Conservation (phyloP, 306 rosid genomes). For the Urtica urens region DNA sequence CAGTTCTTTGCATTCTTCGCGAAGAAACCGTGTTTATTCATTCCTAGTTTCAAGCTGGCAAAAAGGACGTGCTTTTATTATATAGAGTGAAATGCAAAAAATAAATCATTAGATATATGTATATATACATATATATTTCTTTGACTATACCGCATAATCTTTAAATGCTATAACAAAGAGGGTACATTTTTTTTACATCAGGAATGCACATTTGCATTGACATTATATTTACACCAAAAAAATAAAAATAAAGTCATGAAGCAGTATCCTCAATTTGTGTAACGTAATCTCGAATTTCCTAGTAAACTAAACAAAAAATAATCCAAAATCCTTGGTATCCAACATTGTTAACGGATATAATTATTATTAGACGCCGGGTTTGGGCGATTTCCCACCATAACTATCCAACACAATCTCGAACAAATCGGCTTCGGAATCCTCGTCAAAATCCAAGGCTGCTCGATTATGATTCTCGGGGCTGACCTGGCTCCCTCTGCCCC, state of each 20-base stretch:
- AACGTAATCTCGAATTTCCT: no score
- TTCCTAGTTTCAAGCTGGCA: no score
- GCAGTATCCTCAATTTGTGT: not conserved
- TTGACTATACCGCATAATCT: not conserved
- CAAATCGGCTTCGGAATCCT: slow-evolving; percentile 34
- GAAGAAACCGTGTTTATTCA: no score
- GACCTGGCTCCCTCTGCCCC: slow-evolving; percentile 29
- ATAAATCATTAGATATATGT: not conserved
- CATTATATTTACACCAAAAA: not conserved
- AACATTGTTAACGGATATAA: not conserved
- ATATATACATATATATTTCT: not conserved
- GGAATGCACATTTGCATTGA: slow-evolving; percentile 2
- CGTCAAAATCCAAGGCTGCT: slow-evolving; percentile 23
- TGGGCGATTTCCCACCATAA: slow-evolving; percentile 20
- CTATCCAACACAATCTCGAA: slow-evolving; percentile 40
- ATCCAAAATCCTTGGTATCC: not conserved
- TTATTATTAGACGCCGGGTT: slow-evolving; percentile 4
- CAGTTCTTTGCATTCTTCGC: no score
- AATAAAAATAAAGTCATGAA: no score
- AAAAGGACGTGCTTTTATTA: not conserved
- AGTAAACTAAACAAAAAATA: not conserved
- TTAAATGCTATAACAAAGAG: not conserved
- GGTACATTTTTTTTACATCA: not conserved
- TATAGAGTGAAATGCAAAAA: not conserved
- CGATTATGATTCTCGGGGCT: slow-evolving; percentile 9